Percentiles rank a stretch among this genome's conserved stretches.
These are phyloP conservation scores for Golubevia pallescens DNA, from an alignment of 1,284 basidiomycete genomes.

Conservation along the genomic window DNA sequence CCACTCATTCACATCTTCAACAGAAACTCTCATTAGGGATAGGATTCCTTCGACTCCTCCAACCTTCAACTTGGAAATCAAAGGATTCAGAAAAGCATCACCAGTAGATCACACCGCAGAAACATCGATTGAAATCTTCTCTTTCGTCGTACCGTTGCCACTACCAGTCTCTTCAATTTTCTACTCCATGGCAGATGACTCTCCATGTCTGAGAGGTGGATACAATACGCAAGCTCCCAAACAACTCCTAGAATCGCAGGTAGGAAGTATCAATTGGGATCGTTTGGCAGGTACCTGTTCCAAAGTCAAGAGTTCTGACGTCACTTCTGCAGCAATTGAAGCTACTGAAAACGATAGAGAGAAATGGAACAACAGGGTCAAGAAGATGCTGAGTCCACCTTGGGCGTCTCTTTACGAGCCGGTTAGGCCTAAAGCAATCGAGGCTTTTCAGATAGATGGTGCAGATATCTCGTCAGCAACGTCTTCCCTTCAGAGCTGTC, in stretches of 20 bases:
- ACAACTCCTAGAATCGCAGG: background rate
- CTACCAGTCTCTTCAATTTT: background rate
- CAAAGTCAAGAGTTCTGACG: background rate
- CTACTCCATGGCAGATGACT: background rate
- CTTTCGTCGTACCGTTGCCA: too few species aligned
- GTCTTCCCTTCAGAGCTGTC: background rate
- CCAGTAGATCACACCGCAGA: too few species aligned
- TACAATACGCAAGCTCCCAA: background rate
- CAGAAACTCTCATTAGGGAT: too few species aligned
- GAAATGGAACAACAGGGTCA: background rate
- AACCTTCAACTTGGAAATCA: too few species aligned
- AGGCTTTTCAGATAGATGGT: background rate
- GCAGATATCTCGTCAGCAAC: background rate
- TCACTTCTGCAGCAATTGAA: background rate
- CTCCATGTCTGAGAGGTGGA: background rate
- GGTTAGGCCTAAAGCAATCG: background rate
- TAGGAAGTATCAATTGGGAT: background rate
- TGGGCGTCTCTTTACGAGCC: background rate
- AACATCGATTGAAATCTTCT: too few species aligned
- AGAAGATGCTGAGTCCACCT: background rate
- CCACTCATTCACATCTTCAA: too few species aligned
- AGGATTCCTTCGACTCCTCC: too few species aligned
- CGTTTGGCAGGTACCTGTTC: background rate
- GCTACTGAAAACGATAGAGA: background rate
- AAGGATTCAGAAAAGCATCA: too few species aligned